A percentile compares a stretch with the other conserved stretches of the same genome.
phyloP scores from a whole-genome alignment of 768 basidiomycete species.

The Mycena polygramma region DNA sequence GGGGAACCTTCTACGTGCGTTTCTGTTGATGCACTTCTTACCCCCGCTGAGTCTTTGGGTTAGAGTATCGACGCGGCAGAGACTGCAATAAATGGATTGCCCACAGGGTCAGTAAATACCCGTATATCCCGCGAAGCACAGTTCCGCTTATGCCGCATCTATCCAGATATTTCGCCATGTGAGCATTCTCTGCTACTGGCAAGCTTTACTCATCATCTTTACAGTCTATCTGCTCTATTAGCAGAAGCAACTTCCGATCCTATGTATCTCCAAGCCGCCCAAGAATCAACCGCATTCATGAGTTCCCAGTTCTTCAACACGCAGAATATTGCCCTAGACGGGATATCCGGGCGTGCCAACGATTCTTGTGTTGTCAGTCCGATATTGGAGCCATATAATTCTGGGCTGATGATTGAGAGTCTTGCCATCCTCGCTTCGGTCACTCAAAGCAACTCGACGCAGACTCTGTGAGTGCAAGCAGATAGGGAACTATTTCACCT shows the following conservation, averaged over 20 bases:
- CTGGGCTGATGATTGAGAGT: constrained; percentile 18
- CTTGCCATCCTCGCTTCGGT: constrained; percentile 9
- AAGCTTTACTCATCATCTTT: neutral
- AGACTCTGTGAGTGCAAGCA: constrained; percentile 1
- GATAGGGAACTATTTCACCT: neutral
- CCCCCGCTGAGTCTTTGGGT: no score
- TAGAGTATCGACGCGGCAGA: no score
- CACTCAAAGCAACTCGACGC: neutral
- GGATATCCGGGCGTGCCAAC: constrained; percentile 8
- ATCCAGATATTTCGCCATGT: neutral
- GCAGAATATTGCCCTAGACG: constrained; percentile 1
- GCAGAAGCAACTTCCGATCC: constrained; percentile 19
- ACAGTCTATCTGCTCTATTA: constrained; percentile 14
- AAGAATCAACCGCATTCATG: constrained; percentile 11
- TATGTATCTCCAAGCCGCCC: constrained; percentile 22
- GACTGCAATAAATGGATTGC: no score
- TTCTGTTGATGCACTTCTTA: no score
- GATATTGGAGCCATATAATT: neutral
- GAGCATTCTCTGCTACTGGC: neutral
- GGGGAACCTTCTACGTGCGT: no score
- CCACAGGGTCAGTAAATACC: no score
- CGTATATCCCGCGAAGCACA: no score
- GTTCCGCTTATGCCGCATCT: neutral
- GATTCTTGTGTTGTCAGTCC: neutral
- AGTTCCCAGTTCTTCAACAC: constrained; percentile 3